These are phyloP conservation scores for Phylloporus arenicola DNA, from an alignment of 768 basidiomycete species.

Conservation along the genomic window DNA sequence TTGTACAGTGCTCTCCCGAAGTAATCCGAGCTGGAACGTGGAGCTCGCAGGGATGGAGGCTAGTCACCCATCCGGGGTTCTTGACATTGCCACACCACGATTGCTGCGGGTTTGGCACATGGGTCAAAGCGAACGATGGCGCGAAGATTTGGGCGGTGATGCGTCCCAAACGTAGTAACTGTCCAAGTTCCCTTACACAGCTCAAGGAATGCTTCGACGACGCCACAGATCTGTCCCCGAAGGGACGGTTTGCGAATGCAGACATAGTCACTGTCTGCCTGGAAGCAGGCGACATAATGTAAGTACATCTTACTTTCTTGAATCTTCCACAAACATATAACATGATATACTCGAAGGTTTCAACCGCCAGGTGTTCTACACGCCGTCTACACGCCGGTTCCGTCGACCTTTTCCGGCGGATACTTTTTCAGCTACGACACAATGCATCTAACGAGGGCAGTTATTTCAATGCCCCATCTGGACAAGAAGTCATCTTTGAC, in stretches of 20 bases:
- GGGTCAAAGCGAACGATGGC: neutral
- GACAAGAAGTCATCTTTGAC: neutral
- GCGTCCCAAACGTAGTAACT: neutral
- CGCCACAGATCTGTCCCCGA: no score
- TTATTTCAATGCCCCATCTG: neutral
- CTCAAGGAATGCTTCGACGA: neutral
- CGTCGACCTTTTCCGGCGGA: neutral
- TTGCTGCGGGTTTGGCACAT: conserved; percentile 1
- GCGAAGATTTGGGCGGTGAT: conserved; percentile 1
- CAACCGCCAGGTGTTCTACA: neutral
- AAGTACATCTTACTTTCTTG: neutral
- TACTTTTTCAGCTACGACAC: neutral
- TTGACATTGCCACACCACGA: neutral
- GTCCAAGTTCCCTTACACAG: neutral
- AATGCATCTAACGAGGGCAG: neutral
- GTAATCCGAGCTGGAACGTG: neutral
- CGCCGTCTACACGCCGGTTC: neutral
- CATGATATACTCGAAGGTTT: neutral
- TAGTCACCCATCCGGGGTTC: neutral
- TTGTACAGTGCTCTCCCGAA: neutral
- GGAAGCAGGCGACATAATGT: neutral
- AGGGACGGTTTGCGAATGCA: neutral
- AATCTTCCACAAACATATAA: no score
- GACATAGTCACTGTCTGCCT: neutral
- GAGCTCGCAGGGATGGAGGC: conserved; percentile 1